These are phyloP conservation scores for Ganoderma boninense DNA, from an alignment of 1,284 basidiomycete genomes.

Conservation along the genomic window DNA sequence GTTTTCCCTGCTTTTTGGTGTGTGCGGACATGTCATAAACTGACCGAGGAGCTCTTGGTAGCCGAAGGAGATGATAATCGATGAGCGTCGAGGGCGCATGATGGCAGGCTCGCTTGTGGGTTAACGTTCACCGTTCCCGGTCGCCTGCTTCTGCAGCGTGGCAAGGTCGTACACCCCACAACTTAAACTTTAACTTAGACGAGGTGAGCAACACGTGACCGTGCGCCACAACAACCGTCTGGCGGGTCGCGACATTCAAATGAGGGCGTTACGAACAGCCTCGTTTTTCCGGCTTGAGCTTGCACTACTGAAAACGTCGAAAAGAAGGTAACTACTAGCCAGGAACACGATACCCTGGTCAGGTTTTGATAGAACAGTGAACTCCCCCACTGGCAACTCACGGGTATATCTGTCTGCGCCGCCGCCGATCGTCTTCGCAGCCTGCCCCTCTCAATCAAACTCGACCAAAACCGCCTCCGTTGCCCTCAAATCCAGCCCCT, in stretches of 20 bases:
- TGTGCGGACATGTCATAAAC: too few relatives aligned
- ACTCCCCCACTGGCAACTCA: too few relatives aligned
- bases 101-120: not conserved
- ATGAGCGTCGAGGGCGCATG: not conserved
- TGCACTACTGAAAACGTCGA: not conserved
- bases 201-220: not conserved
- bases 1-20: too few relatives aligned
- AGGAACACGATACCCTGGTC: not conserved
- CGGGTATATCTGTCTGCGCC: too few relatives aligned
- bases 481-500: slow-evolving; percentile 62
- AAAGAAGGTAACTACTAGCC: not conserved
- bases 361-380: not conserved
- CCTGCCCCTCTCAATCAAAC: too few relatives aligned
- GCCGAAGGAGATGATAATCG: not conserved
- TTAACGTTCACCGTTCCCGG: too few relatives aligned
- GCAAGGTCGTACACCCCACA: not conserved
- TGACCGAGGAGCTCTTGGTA: not conserved
- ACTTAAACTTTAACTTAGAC: too few relatives aligned
- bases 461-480: slow-evolving; percentile 61
- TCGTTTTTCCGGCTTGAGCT: too few relatives aligned
- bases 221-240: not conserved
- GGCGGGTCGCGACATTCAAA: too few relatives aligned
- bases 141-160: not conserved
- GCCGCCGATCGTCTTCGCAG: too few relatives aligned
- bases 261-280: too few relatives aligned